Conservation (phyloP, 768 basidiomycete genomes). For the Tricholoma flavovirens region DNA sequence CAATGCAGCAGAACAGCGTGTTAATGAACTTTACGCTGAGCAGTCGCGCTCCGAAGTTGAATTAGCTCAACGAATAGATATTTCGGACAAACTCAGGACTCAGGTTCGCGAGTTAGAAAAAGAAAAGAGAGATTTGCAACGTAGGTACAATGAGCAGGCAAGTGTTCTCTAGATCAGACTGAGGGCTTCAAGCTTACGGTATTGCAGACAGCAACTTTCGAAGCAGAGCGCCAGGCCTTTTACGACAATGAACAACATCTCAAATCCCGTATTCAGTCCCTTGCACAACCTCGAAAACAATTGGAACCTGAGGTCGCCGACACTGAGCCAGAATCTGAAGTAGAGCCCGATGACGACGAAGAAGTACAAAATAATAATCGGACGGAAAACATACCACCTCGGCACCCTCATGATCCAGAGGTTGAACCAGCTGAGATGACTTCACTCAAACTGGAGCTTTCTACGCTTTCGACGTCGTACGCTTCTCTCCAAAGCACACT, state of each 20-base stretch:
- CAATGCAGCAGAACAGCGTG: conserved; percentile 60
- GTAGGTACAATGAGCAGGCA: conserved; percentile 88
- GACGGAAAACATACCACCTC: conserved; percentile 24
- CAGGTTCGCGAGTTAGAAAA: conserved; percentile 85
- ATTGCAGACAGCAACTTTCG: conserved; percentile 74
- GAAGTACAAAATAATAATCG: conserved; percentile 11
- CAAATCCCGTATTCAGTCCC: conserved; percentile 82
- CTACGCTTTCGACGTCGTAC: conserved; percentile 82
- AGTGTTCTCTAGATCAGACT: conserved; percentile 11
- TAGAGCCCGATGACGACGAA: conserved; percentile 33
- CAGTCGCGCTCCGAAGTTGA: conserved; percentile 80
- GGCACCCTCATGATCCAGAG: conserved; percentile 56
- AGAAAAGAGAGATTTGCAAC: conserved; percentile 77
- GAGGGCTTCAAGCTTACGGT: conserved; percentile 8
- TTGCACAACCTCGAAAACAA: conserved; percentile 61
- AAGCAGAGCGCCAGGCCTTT: conserved; percentile 87
- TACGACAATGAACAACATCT: conserved; percentile 93
- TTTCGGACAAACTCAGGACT: conserved; percentile 72
- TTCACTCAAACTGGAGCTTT: conserved; percentile 74
- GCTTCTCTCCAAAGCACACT: conserved; percentile 78
- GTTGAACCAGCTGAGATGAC: conserved; percentile 86
- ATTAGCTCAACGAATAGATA: conserved; percentile 74
- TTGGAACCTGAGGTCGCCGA: conserved; percentile 31
- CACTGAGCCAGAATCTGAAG: conserved; percentile 34
- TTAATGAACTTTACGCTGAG: conserved; percentile 77